Base-by-base conservation (phyloP, 2,329 filamentous ascomycete species). In the Dactylonectria estremocensis region DNA sequence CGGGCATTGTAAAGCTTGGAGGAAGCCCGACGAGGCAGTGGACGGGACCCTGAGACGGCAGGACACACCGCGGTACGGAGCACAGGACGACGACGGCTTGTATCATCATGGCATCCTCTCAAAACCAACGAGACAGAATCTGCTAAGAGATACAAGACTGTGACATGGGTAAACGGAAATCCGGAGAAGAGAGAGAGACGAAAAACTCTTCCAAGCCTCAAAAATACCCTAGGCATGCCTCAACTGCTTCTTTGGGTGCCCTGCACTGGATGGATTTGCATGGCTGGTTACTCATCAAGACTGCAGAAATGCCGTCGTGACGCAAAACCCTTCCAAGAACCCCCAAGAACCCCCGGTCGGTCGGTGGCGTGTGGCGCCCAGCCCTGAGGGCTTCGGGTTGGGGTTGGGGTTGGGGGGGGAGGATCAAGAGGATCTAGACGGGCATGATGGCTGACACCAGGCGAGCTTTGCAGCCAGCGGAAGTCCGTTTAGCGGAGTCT, bases 231-330 rank as follows among this genome's bases (percentile, higher is more conserved):
- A 40, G 20, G 50, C 62, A 68, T 53, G 68, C 61, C 56, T 67
- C 66, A 68, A 52, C 66, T 69, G 58, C 65, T 66, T 62, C 64
- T 48, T 58, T 64, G 52, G 65, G 64, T 66, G 37, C 68, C 64
- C 67, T 69, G 68, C 45, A 22, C 46, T 54, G 57, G 61, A 65
- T 62, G 60, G 48, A 57, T 69, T 45, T 55, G 54, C 69, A 43
- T 57, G 45, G 63, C 64, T 64, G 66, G 18, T 69, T 69, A 69
- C 50, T 62, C 50, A 57, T 63, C 59, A 62, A 61, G 35, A 61
- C 56, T 74, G 66, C 64, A 62, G 66, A 69, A 69, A 64, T 68
- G 69, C 72, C 58, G 22, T 70, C 55, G 22, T 48, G 66, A 71
- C 64, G 69, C 72, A 67, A 74, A 63, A 69, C 67, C 59, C 71